These are phyloP conservation scores for Sugiyamaella valdiviana DNA, from an alignment of 805 yeast genomes.

Conservation along the genomic window DNA sequence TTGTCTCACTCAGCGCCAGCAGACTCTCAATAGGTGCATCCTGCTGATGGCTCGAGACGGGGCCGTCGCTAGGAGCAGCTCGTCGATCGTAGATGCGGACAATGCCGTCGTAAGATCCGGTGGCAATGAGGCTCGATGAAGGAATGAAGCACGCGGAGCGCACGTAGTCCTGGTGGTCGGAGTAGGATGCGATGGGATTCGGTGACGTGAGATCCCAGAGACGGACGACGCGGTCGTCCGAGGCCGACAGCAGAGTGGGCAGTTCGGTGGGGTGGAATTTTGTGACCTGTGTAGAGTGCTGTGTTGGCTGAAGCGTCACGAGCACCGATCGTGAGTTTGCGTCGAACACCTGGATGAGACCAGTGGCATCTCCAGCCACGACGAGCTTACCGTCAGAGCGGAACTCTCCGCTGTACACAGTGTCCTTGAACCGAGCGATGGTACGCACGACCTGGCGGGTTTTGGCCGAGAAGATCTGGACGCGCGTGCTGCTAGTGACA, in stretches of 20 bases:
- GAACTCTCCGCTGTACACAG: conserved; percentile 87
- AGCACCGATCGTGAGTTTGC: conserved; percentile 71
- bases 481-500: conserved; percentile 82
- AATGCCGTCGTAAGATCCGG: conserved; percentile 90
- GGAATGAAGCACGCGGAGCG: conserved; percentile 77
- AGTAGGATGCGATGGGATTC: conserved; percentile 65
- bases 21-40: conserved; percentile 81
- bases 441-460: conserved; percentile 88
- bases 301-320: conserved; percentile 73
- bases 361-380: conserved; percentile 94
- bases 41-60: conserved; percentile 64
- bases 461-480: conserved; percentile 88
- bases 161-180: conserved; percentile 80
- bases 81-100: conserved; percentile 83
- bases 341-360: conserved; percentile 86
- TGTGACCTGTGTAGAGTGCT: conserved; percentile 88
- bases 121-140: conserved; percentile 67
- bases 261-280: conserved; percentile 77
- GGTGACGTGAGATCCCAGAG: conserved; percentile 83
- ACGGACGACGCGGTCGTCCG: conserved; percentile 84
- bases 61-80: conserved; percentile 36
- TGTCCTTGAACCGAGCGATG: conserved; percentile 80
- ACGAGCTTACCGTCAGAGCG: conserved; percentile 85
- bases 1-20: conserved; percentile 64
- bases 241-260: conserved; percentile 75